These are phyloP conservation scores for Tetraselmis chui DNA, from an alignment of 139 green algal genomes.

Conservation along the genomic window DNA sequence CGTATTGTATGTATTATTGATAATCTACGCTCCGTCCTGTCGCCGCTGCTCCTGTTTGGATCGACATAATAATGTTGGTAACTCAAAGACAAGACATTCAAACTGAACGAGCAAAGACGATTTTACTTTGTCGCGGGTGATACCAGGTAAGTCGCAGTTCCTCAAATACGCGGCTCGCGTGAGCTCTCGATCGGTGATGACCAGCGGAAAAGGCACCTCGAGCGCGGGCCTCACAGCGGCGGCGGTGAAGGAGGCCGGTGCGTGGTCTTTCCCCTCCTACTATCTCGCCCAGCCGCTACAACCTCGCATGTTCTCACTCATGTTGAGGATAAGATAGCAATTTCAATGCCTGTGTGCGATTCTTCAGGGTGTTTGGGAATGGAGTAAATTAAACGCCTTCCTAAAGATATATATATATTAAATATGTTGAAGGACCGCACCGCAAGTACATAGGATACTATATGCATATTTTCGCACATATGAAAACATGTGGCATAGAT, in stretches of 20 bases:
- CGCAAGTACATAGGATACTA: too few relatives aligned
- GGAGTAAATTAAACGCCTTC: background rate
- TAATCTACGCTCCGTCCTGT: background rate
- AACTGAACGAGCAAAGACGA: too few relatives aligned
- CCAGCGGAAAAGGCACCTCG: constrained; percentile 59
- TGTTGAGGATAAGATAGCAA: too few relatives aligned
- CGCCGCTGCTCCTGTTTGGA: too few relatives aligned
- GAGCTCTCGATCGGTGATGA: constrained; percentile 59
- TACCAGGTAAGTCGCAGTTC: constrained; percentile 65
- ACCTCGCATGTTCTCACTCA: too few relatives aligned
- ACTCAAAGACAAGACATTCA: too few relatives aligned
- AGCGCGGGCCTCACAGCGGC: constrained; percentile 74
- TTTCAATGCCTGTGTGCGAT: background rate
- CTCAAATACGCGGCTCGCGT: constrained; percentile 68
- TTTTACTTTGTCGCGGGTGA: background rate
- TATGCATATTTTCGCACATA: background rate
- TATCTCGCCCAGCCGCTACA: too few relatives aligned
- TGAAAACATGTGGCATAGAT: background rate
- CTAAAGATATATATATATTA: background rate
- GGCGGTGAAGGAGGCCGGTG: constrained; percentile 62
- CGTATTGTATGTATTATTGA: background rate
- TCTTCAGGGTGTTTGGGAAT: background rate
- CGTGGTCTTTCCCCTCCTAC: too few relatives aligned
- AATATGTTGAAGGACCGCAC: too few relatives aligned
- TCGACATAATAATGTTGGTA: too few relatives aligned